Conservation (phyloP, 805 yeast genomes). For the Teunomyces cretensis region DNA sequence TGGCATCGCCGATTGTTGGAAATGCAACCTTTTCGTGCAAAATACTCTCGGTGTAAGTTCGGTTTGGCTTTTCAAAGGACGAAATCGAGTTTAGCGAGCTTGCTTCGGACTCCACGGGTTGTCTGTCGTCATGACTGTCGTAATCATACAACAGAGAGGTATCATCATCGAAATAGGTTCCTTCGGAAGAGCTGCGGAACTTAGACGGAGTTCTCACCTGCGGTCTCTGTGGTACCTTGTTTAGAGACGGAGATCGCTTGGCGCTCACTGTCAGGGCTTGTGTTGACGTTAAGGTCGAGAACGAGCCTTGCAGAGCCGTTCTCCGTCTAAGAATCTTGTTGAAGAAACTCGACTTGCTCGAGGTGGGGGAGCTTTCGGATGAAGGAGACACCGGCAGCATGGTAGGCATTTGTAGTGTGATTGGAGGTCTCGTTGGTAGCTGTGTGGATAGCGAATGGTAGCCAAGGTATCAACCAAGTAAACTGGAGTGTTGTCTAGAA, state of each 20-base stretch:
- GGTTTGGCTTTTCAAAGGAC: background rate
- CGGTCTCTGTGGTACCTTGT: background rate
- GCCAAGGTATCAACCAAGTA: no score
- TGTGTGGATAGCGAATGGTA: background rate
- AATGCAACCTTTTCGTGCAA: slow-evolving; percentile 15
- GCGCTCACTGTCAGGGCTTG: background rate
- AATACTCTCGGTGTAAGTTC: slow-evolving; percentile 8
- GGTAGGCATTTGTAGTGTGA: no score
- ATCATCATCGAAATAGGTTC: slow-evolving; percentile 20
- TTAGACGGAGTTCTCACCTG: background rate
- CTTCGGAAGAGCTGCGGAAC: background rate
- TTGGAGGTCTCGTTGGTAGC: background rate
- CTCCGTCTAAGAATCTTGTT: slow-evolving; percentile 13
- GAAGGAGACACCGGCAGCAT: background rate
- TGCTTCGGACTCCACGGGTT: background rate
- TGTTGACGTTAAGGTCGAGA: slow-evolving; percentile 1
- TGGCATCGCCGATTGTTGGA: slow-evolving; percentile 8
- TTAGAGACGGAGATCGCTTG: background rate
- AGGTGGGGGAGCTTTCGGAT: background rate
- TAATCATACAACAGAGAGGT: slow-evolving; percentile 23
- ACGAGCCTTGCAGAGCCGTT: slow-evolving; percentile 8
- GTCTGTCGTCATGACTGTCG: slow-evolving; percentile 17
- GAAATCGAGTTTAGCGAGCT: background rate
- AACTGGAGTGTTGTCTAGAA: no score
- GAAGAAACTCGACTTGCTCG: slow-evolving; percentile 13